Evolutionary conservation across 192 early-diverging fungal genomes (phyloP).

Genomic region (Spizellomyces sp.): DNA sequence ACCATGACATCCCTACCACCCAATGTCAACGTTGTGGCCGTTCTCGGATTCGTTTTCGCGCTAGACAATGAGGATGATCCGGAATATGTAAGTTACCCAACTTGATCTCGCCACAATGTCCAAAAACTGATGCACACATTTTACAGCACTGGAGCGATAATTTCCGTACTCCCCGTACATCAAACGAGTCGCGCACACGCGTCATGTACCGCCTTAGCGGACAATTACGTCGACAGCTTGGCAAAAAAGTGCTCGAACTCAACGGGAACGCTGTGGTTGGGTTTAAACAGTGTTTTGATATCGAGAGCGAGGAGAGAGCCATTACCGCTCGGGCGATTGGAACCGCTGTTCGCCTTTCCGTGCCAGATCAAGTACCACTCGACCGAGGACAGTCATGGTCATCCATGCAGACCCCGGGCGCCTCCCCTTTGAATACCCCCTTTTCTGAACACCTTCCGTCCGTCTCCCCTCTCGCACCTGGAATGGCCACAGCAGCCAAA

Average conservation of each 20-base stretch:
- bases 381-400: constrained; percentile 33
- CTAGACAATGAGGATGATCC: constrained; percentile 73
- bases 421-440: constrained; percentile 24
- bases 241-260: constrained; percentile 74
- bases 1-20: constrained; percentile 59
- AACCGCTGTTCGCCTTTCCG: constrained; percentile 66
- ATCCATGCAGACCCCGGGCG: constrained; percentile 21
- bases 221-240: constrained; percentile 69
- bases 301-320: constrained; percentile 69
- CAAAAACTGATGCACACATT: constrained; percentile 1
- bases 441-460: constrained; percentile 1
- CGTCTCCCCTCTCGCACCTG: not conserved
- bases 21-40: constrained; percentile 50
- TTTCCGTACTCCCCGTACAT: constrained; percentile 76
- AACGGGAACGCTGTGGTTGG: constrained; percentile 76
- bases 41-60: constrained; percentile 75
- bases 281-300: constrained; percentile 74
- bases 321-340: constrained; percentile 78
- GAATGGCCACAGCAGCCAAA: not conserved
- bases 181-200: constrained; percentile 74
- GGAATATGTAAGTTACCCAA: constrained; percentile 59
- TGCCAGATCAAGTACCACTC: constrained; percentile 36
- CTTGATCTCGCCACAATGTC: not conserved
- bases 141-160: constrained; percentile 71
- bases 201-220: constrained; percentile 70